A percentile compares a stretch with the other conserved stretches of the same genome.
phyloP scores from a whole-genome alignment of 306 rosid genomes.

The Corylus heterophylla region DNA sequence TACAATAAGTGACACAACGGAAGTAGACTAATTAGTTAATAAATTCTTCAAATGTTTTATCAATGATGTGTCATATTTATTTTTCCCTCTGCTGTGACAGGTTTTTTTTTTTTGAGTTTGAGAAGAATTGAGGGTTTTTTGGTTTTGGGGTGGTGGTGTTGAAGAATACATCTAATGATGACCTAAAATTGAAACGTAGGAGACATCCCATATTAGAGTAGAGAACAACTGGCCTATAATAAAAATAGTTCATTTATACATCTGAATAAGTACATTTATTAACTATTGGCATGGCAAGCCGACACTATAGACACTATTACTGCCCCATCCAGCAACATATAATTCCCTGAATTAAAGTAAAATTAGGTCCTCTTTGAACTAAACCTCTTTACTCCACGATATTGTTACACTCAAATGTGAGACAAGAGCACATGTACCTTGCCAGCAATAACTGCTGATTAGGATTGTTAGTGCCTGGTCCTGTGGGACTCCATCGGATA shows the following conservation, averaged over 20 bases:
- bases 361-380: background rate
- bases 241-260: no score
- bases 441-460: conserved; percentile 81
- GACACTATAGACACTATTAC: background rate
- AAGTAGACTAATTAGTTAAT: background rate
- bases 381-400: background rate
- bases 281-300: background rate
- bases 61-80: background rate
- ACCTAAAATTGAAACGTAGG: background rate
- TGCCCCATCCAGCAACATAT: background rate
- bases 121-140: background rate
- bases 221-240: no score
- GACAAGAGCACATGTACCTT: conserved; percentile 51
- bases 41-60: background rate
- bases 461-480: conserved; percentile 78
- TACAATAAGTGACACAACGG: background rate
- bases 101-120: background rate
- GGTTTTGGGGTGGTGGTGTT: background rate
- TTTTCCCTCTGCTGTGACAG: background rate
- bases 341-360: background rate
- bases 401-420: background rate
- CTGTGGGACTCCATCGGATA: conserved; percentile 97
- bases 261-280: background rate
- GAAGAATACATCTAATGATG: background rate
- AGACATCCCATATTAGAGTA: background rate